Base-by-base conservation (phyloP, 2,329 filamentous ascomycete genomes). In the Canariomyces notabilis region DNA sequence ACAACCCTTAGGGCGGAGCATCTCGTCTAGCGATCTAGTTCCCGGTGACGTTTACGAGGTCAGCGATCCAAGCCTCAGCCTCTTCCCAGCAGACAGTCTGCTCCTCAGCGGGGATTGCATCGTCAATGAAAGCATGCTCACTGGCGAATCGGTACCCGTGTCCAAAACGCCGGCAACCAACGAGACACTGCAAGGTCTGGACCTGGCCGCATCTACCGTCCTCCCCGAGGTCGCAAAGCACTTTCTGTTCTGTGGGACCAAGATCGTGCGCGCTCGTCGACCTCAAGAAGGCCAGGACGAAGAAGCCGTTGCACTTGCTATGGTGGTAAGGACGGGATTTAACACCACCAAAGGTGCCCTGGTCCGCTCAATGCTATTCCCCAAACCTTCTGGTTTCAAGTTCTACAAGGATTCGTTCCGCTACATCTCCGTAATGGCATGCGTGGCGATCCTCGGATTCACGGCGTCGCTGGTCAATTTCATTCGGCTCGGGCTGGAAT, bases 111-210 rank as follows among this genome's bases (percentile, higher is more conserved):
- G 93, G 33, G 94, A 98, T 67, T 96, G 90, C 60, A 97, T 98
- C 52, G 90, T 98, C 55, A 98, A 98, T 60, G 93, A 98, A 68
- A 97, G 93, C 68, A 98, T 98, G 93, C 79, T 98, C 29, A 98
- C 93, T 32, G 86, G 91, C 48, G 93, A 98, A 72, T 97, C 93
- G 33, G 90, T 98, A 4, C 94, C 93, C 2, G 91, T 98, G 1
- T 95, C 90, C 2, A 98, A 98, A 66, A 75, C 83, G 2, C 90
- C 93, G 1, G 83, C 89, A 3, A 89, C 80, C 2, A 83, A 95
- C 60, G 83, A 91, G 51, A 82, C 86, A 1, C 72, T 98, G n/a
- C 74, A 76, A 19, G 70, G 78, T 38, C 77, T 98, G 57, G 82
- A 95, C 56, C 72, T 96, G 12, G 82, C 80, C 44, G 87, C 90